These are phyloP conservation scores for Neonothopanus nambi DNA, from an alignment of 1,284 basidiomycete species.

Conservation along the genomic window DNA sequence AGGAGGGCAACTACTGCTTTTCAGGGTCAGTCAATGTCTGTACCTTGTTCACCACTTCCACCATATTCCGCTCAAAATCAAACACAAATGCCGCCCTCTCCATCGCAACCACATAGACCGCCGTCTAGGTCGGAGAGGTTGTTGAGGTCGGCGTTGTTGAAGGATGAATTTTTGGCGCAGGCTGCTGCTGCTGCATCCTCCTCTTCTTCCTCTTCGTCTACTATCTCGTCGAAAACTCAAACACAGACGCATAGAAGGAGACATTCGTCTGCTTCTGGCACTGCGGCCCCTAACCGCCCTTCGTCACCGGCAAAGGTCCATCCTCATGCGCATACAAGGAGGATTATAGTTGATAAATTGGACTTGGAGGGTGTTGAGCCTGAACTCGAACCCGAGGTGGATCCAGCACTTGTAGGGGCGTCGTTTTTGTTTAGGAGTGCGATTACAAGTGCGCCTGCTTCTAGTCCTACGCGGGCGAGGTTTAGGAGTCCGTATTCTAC, in stretches of 20 bases:
- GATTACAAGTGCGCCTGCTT: no score
- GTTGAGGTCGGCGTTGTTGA: constrained; percentile 8
- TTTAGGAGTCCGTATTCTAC: no score
- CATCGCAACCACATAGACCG: background rate
- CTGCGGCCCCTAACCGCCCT: background rate
- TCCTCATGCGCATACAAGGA: no score
- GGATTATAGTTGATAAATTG: no score
- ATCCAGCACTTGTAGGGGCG: no score
- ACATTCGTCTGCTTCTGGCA: background rate
- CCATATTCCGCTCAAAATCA: no score
- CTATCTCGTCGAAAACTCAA: background rate
- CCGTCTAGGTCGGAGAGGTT: constrained; percentile 5
- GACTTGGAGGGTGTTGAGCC: no score
- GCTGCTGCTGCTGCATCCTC: background rate
- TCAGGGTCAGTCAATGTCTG: background rate
- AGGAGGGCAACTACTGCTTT: constrained; percentile 3
- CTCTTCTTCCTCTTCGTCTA: background rate
- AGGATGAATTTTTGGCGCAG: background rate
- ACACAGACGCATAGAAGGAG: background rate
- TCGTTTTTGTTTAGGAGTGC: no score
- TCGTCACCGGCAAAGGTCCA: no score
- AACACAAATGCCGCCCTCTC: constrained; percentile 1
- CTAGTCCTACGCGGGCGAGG: no score
- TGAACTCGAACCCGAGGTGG: no score
- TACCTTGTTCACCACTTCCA: constrained; percentile 4